Conservation (phyloP, 139 green algal species). For the Ettlia oleoabundans region DNA sequence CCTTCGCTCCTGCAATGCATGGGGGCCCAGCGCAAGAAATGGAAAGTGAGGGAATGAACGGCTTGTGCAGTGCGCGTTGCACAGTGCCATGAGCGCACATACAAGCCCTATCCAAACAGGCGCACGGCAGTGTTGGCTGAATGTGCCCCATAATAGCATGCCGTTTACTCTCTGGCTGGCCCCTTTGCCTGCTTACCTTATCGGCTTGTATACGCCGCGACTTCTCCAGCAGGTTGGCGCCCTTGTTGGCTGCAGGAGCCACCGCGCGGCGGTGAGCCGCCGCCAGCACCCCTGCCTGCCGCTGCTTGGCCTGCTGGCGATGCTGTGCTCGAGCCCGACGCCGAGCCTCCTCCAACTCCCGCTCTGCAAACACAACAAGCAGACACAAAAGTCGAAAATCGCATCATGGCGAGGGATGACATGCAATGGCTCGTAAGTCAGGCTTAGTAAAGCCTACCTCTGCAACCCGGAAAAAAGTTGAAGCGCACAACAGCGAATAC, state of each 20-base stretch:
- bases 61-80: too few relatives aligned
- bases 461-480: too few relatives aligned
- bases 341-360: neutral
- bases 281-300: constrained; percentile 12
- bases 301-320: constrained; percentile 20
- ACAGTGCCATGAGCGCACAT: too few relatives aligned
- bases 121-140: neutral
- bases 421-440: too few relatives aligned
- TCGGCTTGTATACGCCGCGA: neutral
- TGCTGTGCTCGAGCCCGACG: neutral
- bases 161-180: too few relatives aligned
- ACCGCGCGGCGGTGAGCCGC: neutral
- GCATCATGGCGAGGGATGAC: too few relatives aligned
- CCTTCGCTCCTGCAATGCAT: neutral
- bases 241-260: constrained; percentile 13
- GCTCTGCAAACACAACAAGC: neutral
- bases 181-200: too few relatives aligned
- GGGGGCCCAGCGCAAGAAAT: neutral
- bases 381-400: too few relatives aligned
- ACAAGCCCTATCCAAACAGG: too few relatives aligned
- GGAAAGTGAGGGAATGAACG: neutral
- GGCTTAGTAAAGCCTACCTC: too few relatives aligned
- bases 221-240: constrained; percentile 2
- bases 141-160: too few relatives aligned
- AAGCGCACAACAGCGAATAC: too few relatives aligned